Percentiles rank a stretch among this genome's conserved stretches.
Evolutionary conservation across 441 rosid species (phyloP).

Genomic region (Jatropha podagrica): DNA sequence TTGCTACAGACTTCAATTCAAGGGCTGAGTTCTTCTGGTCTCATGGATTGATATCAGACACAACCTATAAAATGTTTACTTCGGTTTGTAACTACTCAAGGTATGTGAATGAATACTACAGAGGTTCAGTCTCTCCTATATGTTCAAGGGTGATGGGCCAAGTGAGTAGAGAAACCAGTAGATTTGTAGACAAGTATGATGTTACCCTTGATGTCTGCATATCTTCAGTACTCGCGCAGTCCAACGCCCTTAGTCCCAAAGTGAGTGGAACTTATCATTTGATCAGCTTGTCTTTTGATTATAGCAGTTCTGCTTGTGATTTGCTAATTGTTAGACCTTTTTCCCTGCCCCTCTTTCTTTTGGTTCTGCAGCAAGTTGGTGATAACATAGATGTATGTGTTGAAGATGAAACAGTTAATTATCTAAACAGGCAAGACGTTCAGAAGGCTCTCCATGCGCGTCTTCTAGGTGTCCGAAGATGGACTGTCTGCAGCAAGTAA

Average conservation of each 20-base stretch:
- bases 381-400: slow-evolving; percentile 87
- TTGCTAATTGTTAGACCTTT: slow-evolving; percentile 2
- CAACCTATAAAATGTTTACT: slow-evolving; percentile 84
- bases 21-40: slow-evolving; percentile 98
- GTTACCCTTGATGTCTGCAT: slow-evolving; percentile 96
- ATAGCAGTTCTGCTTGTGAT: slow-evolving; percentile 1
- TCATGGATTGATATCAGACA: slow-evolving; percentile 85
- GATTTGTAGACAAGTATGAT: slow-evolving; percentile 93
- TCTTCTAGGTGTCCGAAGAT: slow-evolving; percentile 72
- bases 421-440: slow-evolving; percentile 88
- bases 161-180: slow-evolving; percentile 82
- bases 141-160: slow-evolving; percentile 87
- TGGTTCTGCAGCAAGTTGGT: slow-evolving; percentile 57
- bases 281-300: slow-evolving; percentile 6
- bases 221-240: slow-evolving; percentile 80
- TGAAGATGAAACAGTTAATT: slow-evolving; percentile 86
- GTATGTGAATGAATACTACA: slow-evolving; percentile 80
- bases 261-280: slow-evolving; percentile 35
- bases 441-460: slow-evolving; percentile 89
- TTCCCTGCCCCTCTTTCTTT: not conserved
- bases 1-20: slow-evolving; percentile 83
- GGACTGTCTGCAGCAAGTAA: slow-evolving; percentile 97
- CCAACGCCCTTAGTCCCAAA: slow-evolving; percentile 66
- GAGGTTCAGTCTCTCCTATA: slow-evolving; percentile 70
- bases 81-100: slow-evolving; percentile 89